A percentile compares a stretch with the other conserved stretches of the same genome.
These are phyloP conservation scores for Xylariales sp. DNA, from an alignment of 2,329 filamentous ascomycete species.

Conservation along the genomic window DNA sequence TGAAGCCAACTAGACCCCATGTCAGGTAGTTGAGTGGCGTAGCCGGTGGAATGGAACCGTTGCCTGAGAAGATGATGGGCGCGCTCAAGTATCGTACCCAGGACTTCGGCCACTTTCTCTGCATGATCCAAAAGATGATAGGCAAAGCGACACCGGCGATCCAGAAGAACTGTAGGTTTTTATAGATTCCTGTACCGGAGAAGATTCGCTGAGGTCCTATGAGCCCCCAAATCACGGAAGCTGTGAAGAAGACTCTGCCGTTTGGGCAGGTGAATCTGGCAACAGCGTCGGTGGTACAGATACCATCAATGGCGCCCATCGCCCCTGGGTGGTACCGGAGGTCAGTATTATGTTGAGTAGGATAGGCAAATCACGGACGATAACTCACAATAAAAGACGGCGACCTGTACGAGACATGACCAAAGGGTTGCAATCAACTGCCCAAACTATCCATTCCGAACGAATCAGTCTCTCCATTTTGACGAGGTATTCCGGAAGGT, in stretches of 20 bases:
- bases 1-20: constrained; percentile 44
- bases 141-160: constrained; percentile 46
- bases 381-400: constrained; percentile 33
- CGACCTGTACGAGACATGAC: constrained; percentile 38
- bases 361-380: no score
- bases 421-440: constrained; percentile 13
- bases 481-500: no score
- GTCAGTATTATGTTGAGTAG: not conserved
- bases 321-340: constrained; percentile 11
- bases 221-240: constrained; percentile 55
- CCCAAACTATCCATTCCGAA: no score
- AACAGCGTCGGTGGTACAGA: constrained; percentile 44
- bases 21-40: constrained; percentile 48
- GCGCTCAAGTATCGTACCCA: constrained; percentile 45
- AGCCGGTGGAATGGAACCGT: constrained; percentile 47
- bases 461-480: no score
- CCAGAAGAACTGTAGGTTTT: constrained; percentile 50
- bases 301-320: constrained; percentile 42
- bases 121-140: constrained; percentile 42
- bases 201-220: constrained; percentile 53
- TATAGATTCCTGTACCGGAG: constrained; percentile 40
- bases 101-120: constrained; percentile 42
- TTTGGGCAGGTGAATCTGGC: constrained; percentile 53
- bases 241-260: constrained; percentile 57
- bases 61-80: constrained; percentile 49